Evolutionary conservation across 2,329 filamentous ascomycete species (phyloP), one percentile per base, ranked within the genome.

Genomic region (Phialocephala sp.): DNA sequence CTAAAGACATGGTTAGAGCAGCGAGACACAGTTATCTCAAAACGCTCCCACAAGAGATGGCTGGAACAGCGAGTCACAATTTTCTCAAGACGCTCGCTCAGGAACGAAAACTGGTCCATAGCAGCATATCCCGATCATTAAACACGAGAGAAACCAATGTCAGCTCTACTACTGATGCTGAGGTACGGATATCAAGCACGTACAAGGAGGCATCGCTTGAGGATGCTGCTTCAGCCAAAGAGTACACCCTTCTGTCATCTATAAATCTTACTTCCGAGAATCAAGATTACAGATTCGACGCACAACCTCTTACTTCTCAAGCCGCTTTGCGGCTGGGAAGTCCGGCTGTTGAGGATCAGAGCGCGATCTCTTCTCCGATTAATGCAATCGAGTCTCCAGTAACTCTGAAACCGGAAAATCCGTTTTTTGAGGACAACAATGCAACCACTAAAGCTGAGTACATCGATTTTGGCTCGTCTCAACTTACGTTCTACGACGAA

Each of bases 401-500:
- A 50, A 6, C 22, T 8, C n/a, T 20, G n/a, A 8, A 50, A 12
- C 22, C 8, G 11, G 22, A 22, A 22, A 50, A 20, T 50, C 20
- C 45, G 24, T 50, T n/a, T 27, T 11, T 22, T 14, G 22, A 11
- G 22, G n/a, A 4, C 45, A 20, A 50, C 22, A 14, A 2, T 32
- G 12, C 50, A 35, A 9, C 14, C 6, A 8, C 4, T 18, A 2
- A 24, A 35, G 50, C 18, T 15, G 50, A 27, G 27, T n/a, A 12
- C 15, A 11, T 12, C 24, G 50, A 24, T 3, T 20, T 50, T 50
- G 1, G 6, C 45, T 35, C 27, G 5, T 22, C 22, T 50, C 43
- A 22, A 20, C n/a, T 15, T n/a, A 60, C 14, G 27, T 41, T 39
- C n/a, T 57, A 37, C 11, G 55, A 57, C 18, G 55, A 37, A 50